A percentile compares a stretch with the other conserved stretches of the same genome.
Evolutionary conservation across 2,329 filamentous ascomycete genomes (phyloP).

Genomic region (Tolypocladium ovalisporum): DNA sequence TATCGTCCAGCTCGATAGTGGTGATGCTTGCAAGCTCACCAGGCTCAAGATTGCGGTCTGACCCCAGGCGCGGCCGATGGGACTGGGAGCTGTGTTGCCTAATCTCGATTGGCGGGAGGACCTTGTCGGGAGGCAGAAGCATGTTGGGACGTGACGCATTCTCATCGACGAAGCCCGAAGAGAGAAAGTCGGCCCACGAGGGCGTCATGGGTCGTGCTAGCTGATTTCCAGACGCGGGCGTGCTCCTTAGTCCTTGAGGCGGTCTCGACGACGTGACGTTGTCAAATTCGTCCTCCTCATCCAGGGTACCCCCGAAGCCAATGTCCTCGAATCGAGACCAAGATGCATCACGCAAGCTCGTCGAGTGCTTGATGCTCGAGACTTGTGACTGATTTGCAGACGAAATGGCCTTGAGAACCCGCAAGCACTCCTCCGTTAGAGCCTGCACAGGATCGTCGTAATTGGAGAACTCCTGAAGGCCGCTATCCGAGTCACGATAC

Average conservation of each 20-base stretch:
- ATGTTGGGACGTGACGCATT: slow-evolving; percentile 54
- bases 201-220: slow-evolving; percentile 81
- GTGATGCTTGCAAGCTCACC: slow-evolving; percentile 92
- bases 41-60: slow-evolving; percentile 62
- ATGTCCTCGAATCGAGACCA: slow-evolving; percentile 97
- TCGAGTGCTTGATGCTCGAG: slow-evolving; percentile 59
- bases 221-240: slow-evolving; percentile 57
- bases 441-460: slow-evolving; percentile 83
- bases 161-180: slow-evolving; percentile 79
- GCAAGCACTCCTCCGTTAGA: slow-evolving; percentile 84
- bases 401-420: slow-evolving; percentile 82
- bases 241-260: slow-evolving; percentile 44
- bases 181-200: slow-evolving; percentile 96
- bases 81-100: slow-evolving; percentile 82
- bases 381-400: slow-evolving; percentile 77
- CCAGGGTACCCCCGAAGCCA: slow-evolving; percentile 69
- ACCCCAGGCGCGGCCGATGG: slow-evolving; percentile 61
- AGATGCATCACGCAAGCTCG: slow-evolving; percentile 69
- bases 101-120: slow-evolving; percentile 70
- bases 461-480: slow-evolving; percentile 75
- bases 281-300: slow-evolving; percentile 59
- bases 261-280: slow-evolving; percentile 27
- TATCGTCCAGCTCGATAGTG: slow-evolving; percentile 77
- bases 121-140: slow-evolving; percentile 82
- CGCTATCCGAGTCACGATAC: slow-evolving; percentile 78